phyloP scores from a whole-genome alignment of 2,329 filamentous ascomycete genomes.

The Amesomyces nigricolor region DNA sequence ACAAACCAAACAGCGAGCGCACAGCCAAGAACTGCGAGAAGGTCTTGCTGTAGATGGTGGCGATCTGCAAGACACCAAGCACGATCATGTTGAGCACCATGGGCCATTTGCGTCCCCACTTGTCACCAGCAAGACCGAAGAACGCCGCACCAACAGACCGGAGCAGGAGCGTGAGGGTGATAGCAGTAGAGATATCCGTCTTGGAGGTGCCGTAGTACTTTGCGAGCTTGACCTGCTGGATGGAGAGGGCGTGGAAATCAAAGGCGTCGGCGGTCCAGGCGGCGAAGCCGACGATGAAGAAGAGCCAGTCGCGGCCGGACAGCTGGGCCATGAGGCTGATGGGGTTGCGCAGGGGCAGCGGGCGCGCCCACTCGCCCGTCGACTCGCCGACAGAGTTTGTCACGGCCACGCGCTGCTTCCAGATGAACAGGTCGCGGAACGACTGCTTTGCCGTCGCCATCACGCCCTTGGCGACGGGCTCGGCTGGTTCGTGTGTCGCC shows the following conservation, averaged over 20 bases:
- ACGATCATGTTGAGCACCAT: conserved; percentile 75
- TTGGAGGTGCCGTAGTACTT: conserved; percentile 45
- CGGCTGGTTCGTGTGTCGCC: conserved; percentile 47
- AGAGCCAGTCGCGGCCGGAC: conserved; percentile 62
- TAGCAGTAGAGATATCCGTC: conserved; percentile 67
- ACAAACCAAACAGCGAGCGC: conserved; percentile 66
- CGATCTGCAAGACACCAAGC: conserved; percentile 56
- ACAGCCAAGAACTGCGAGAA: conserved; percentile 73
- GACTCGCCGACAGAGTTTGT: conserved; percentile 60
- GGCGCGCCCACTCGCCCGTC: conserved; percentile 61
- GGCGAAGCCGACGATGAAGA: conserved; percentile 66
- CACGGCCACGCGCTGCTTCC: conserved; percentile 67
- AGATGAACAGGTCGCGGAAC: conserved; percentile 39
- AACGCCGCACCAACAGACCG: conserved; percentile 67
- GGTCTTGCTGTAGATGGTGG: conserved; percentile 68
- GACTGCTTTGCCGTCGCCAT: conserved; percentile 28
- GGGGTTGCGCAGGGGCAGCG: conserved; percentile 63
- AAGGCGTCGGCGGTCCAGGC: conserved; percentile 81
- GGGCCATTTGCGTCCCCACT: conserved; percentile 76
- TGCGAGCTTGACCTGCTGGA: conserved; percentile 68
- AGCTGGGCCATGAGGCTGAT: conserved; percentile 62
- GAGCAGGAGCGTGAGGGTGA: conserved; percentile 68
- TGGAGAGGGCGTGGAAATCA: conserved; percentile 75
- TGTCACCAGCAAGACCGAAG: conserved; percentile 74
- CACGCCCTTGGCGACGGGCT: conserved; percentile 61